These are phyloP conservation scores for Aphanomyces cochlioides DNA, from an alignment of 352 stramenopile genomes.

Conservation along the genomic window DNA sequence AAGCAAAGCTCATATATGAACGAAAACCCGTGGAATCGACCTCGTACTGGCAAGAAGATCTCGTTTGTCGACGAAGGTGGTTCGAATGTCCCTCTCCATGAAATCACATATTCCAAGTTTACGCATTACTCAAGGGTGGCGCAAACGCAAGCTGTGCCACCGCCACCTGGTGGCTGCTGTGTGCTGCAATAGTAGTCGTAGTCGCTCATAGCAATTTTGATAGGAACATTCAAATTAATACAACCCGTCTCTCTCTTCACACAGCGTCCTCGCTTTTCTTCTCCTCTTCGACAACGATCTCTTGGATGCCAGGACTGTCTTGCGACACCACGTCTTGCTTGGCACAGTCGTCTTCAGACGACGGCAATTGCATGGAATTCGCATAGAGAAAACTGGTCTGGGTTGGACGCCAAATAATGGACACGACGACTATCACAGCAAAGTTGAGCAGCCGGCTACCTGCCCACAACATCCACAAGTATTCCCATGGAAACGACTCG, in stretches of 20 bases:
- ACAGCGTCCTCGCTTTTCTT: background rate
- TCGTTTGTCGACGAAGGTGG: slow-evolving; percentile 29
- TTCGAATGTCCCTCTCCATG: slow-evolving; percentile 8
- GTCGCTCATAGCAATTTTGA: background rate
- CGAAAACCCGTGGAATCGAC: slow-evolving; percentile 31
- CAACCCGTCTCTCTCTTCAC: no score
- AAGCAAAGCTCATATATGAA: slow-evolving; percentile 26
- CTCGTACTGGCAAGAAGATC: slow-evolving; percentile 25
- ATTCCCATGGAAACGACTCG: slow-evolving; percentile 52
- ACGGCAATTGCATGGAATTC: slow-evolving; percentile 73
- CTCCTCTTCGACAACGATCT: no score
- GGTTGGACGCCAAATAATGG: slow-evolving; percentile 71
- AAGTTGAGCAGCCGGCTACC: slow-evolving; percentile 71
- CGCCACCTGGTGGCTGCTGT: slow-evolving; percentile 18
- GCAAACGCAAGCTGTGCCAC: background rate
- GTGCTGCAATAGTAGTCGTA: slow-evolving; percentile 12
- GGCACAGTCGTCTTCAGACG: slow-evolving; percentile 14
- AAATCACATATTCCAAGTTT: slow-evolving; percentile 31
- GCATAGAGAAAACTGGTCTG: slow-evolving; percentile 63
- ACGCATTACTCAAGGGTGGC: slow-evolving; percentile 29
- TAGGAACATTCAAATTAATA: background rate
- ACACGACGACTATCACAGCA: slow-evolving; percentile 53
- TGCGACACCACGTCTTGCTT: no score
- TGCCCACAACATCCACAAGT: slow-evolving; percentile 77
- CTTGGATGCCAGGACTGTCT: no score